Base-by-base conservation (phyloP, 2,329 filamentous ascomycete species). In the Emericellopsis cladophorae region DNA sequence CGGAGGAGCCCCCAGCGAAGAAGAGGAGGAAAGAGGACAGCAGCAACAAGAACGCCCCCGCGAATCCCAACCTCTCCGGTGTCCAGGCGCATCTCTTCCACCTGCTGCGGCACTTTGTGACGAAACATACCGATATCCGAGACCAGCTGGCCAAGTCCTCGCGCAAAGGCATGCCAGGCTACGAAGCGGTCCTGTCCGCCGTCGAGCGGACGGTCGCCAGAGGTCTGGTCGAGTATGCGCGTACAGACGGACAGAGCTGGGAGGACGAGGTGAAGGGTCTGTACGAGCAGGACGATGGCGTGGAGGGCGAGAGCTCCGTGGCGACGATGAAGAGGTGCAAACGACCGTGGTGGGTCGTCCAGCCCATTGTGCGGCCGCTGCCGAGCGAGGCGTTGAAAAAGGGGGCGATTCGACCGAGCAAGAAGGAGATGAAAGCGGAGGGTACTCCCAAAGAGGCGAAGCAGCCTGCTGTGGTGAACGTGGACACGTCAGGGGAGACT, bases 41-140 rank as follows among this genome's bases (percentile, higher is more conserved):
- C 7, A 53, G 52, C 24, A 54, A 56, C 31, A 57, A 58, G 48
- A 59, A 60, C 45, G 63, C 62, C 37, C 61, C 65, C 41, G 59
- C 59, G 36, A 54, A 52, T 31, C 75, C 65, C 4, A 96, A 92
- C 57, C 67, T 95, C 37, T 70, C 74, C 10, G 79, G 79, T 29
- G 85, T 95, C 71, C 89, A 96, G 59, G 79, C 87, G 1, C 92
- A 98, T 59, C 74, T 95, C 35, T 98, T 98, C 68, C 84, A 94
- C 57, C 74, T 98, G 22, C 73, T 96, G 18, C 76, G 90, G 14
- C 80, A 90, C 26, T 74, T 96, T 21, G 79, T 98, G 29, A 70
- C 79, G 2, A 74, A 71, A 46, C 84, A 95, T 60, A 89, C 85
- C 21, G 74, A 92, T 49, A 79, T 96, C 26, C 77, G 92, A 26